phyloP scores from a whole-genome alignment of 2,329 filamentous ascomycete genomes.

The Boeremia exigua region DNA sequence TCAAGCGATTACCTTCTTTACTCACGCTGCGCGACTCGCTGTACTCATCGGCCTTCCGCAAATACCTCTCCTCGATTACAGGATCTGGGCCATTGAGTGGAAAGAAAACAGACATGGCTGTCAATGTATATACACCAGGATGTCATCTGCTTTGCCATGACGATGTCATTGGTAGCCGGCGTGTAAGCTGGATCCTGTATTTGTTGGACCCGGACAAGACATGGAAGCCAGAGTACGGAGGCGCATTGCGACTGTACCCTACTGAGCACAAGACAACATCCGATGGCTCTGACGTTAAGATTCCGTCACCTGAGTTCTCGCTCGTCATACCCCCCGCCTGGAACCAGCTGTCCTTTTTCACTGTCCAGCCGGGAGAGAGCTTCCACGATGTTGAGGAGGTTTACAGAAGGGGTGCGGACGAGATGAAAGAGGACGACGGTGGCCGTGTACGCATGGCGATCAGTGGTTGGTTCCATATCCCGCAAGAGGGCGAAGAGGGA shows the following conservation, averaged over 20 bases:
- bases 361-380: conserved; percentile 96
- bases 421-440: conserved; percentile 70
- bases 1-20: conserved; percentile 87
- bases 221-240: conserved; percentile 93
- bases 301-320: conserved; percentile 77
- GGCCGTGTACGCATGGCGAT: conserved; percentile 94
- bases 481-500: conserved; percentile 90
- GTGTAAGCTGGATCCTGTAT: conserved; percentile 97
- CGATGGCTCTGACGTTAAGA: conserved; percentile 76
- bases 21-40: conserved; percentile 90
- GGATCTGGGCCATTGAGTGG: conserved; percentile 86
- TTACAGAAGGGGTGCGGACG: conserved; percentile 69
- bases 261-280: conserved; percentile 68
- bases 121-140: conserved; percentile 96
- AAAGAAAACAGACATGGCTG: conserved; percentile 97
- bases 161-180: conserved; percentile 96
- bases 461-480: conserved; percentile 98
- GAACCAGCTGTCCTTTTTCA: conserved; percentile 98
- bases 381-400: conserved; percentile 99
- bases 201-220: conserved; percentile 88
- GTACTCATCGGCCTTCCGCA: conserved; percentile 87
- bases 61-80: conserved; percentile 87
- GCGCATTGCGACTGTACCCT: conserved; percentile 87
- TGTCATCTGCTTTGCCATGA: conserved; percentile 97
- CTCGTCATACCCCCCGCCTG: conserved; percentile 91